A percentile compares a stretch with the other conserved stretches of the same genome.
Conservation (phyloP, 176 grass and related monocot genomes). For the Echinochloa phyllopogon region DNA sequence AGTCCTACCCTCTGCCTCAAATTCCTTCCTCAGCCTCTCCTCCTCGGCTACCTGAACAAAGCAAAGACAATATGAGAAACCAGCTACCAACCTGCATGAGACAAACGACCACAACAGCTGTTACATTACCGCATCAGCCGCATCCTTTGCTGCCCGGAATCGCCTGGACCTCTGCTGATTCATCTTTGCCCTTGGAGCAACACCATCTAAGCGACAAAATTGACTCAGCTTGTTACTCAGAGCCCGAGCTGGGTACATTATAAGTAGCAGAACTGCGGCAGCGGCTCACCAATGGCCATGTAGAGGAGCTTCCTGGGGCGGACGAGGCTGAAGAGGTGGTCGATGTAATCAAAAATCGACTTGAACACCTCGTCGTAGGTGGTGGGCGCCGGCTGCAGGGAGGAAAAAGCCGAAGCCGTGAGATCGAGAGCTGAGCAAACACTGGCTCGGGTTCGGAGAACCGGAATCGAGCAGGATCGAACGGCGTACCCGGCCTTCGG, state of each 20-base stretch:
- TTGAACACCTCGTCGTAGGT: constrained; percentile 97
- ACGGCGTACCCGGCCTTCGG: constrained; percentile 75
- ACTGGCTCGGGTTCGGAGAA: not conserved
- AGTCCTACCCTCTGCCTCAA: constrained; percentile 69
- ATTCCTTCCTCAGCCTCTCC: constrained; percentile 79
- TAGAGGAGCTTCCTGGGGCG: constrained; percentile 94
- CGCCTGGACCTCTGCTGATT: constrained; percentile 93
- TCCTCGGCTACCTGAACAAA: constrained; percentile 78
- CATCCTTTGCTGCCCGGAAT: constrained; percentile 88
- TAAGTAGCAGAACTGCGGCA: not conserved
- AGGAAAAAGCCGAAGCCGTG: constrained; percentile 2
- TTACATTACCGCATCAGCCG: constrained; percentile 69
- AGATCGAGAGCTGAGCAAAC: constrained; percentile 21
- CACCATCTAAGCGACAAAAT: constrained; percentile 58
- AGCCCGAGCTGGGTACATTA: not conserved
- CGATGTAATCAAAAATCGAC: constrained; percentile 91
- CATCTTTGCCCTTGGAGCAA: constrained; percentile 96
- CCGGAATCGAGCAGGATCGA: not conserved
- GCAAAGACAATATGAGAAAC: constrained; percentile 36
- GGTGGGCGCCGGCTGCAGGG: constrained; percentile 76
- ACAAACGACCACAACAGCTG: not conserved
- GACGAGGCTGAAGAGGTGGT: constrained; percentile 86
- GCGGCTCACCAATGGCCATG: constrained; percentile 87
- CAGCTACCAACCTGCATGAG: not conserved
- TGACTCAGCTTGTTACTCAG: not conserved